Base-by-base conservation (phyloP, 2,329 filamentous ascomycete genomes). In the Alternaria panax region DNA sequence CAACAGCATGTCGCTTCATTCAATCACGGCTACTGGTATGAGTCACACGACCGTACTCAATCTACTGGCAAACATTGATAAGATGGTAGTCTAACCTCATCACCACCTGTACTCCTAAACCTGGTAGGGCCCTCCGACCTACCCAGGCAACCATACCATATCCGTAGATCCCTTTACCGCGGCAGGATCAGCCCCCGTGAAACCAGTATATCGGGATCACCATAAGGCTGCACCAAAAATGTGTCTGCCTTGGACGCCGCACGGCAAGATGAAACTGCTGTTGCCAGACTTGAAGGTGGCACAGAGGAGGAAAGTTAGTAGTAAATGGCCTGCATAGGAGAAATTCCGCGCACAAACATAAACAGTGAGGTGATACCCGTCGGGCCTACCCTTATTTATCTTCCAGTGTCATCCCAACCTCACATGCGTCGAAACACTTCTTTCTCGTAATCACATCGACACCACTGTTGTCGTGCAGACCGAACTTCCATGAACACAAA, bases 311-410 rank as follows among this genome's bases (percentile, higher is more conserved):
- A 47, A 47, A 32, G 28, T 28, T 28, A 47, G 24, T 47, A 47
- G 28, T 20, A 11, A 24, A 47, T n/a, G 18, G 22, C 27, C 28
- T 47, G 45, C 18, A 27, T 47, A 22, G 11, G 4, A 32, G 20
- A 47, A 18, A 28, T n/a, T n/a, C n/a, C 9, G 28, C 28, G 14
- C 45, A 47, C 20, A 47, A 30, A 16, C 45, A 28, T 47, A 32
- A 34, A 47, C 34, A 47, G 45, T 32, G 45, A 47, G 12, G 45
- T 47, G 20, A 16, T 47, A 47, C 45, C 45, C 45, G 28, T 47
- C 18, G 20, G 18, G 45, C 20, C 28, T 47, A 22, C 45, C 3
- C 18, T 47, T 47, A 6, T 47, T 18, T 32, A 40, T 11, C 11
- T 34, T 32, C 5, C 14, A 14, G 18, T 32, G 18, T 47, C 28